A percentile compares a stretch with the other conserved stretches of the same genome.
phyloP scores from a whole-genome alignment of 306 rosid species.

The Prunus kanzakura region DNA sequence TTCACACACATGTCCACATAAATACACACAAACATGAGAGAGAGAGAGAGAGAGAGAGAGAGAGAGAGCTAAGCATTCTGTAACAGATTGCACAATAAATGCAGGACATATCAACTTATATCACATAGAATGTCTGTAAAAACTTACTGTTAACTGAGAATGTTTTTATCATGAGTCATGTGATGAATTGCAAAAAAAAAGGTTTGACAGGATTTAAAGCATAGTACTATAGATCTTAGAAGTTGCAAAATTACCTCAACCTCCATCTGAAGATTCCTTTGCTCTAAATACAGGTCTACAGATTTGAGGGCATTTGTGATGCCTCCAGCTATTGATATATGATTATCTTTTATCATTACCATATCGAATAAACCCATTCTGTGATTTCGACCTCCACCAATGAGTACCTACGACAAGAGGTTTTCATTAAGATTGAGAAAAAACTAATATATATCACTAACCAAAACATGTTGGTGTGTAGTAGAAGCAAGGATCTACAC shows the following conservation, averaged over 20 bases:
- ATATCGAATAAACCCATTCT: conserved; percentile 92
- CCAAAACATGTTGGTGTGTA: background rate
- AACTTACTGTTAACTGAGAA: background rate
- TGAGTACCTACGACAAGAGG: conserved; percentile 53
- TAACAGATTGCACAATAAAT: background rate
- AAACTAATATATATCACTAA: background rate
- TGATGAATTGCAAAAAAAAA: background rate
- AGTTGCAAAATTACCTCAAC: conserved; percentile 62
- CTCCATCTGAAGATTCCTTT: conserved; percentile 64
- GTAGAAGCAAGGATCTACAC: conserved; percentile 42
- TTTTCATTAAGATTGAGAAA: background rate
- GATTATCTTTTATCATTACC: conserved; percentile 96
- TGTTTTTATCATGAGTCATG: background rate
- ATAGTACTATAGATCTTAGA: conserved; percentile 2
- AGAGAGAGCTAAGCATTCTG: background rate
- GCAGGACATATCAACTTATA: background rate
- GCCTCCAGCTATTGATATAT: conserved; percentile 84
- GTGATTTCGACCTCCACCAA: conserved; percentile 88
- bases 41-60: background rate
- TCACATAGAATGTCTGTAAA: background rate
- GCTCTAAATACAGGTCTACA: conserved; percentile 68
- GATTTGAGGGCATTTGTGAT: conserved; percentile 64
- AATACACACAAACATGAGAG: background rate
- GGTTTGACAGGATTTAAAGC: background rate
- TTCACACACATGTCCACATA: background rate